Percentiles rank a stretch among this genome's conserved stretches.
Conservation (phyloP, 1,139 yeast species). For the Suhomyces ambrosiae region DNA sequence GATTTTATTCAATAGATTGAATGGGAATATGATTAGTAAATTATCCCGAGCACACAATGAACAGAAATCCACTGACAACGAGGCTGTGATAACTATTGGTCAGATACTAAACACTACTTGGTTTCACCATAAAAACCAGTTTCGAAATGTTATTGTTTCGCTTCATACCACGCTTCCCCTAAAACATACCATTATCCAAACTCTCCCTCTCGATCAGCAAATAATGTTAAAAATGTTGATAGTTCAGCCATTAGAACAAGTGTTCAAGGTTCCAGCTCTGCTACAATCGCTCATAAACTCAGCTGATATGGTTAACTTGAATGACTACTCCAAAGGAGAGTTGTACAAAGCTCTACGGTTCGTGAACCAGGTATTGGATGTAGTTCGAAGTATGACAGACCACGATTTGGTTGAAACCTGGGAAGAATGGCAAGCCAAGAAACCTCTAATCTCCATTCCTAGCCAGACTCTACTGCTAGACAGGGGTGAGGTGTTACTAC, state of each 20-base stretch:
- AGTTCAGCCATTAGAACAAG: conserved; percentile 11
- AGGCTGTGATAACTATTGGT: too few relatives aligned
- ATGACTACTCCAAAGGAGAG: conserved; percentile 2
- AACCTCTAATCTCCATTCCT: neutral
- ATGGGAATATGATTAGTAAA: neutral
- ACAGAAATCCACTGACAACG: too few relatives aligned
- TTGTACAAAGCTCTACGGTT: neutral
- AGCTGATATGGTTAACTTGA: neutral
- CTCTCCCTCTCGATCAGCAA: neutral
- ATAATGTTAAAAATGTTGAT: neutral
- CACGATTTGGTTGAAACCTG: conserved; percentile 1
- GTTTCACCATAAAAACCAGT: neutral
- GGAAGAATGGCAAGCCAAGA: neutral
- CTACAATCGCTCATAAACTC: conserved; percentile 10
- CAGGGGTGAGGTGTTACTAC: neutral
- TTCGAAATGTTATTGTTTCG: neutral
- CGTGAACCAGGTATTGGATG: conserved; percentile 3
- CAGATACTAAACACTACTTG: neutral
- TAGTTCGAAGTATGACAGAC: neutral
- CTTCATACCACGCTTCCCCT: conserved; percentile 3
- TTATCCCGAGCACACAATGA: too few relatives aligned
- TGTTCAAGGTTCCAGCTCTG: conserved; percentile 10
- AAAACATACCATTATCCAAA: conserved; percentile 1
- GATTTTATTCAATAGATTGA: neutral
- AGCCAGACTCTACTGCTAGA: neutral